Evolutionary conservation across 257 asterid species (phyloP), one percentile per base, ranked within the genome.

Genomic region (Solanum rostratum): DNA sequence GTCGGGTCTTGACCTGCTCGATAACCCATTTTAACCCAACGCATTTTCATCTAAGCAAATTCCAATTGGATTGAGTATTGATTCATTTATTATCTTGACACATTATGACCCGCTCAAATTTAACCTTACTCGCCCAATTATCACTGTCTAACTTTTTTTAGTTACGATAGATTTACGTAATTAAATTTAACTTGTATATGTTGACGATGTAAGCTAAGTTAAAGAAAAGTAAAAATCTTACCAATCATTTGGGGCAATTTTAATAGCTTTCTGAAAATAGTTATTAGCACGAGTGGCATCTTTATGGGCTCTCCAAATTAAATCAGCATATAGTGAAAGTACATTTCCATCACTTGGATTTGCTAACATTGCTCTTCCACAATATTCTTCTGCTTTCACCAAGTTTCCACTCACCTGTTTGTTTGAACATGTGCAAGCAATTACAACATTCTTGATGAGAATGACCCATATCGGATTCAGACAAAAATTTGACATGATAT

Each of bases 301-400:
- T 11, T 82, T 53, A 16, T 89, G 82, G 1, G 79, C 43, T 46
- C 82, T 79, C 96, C 94, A 90, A 73, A 90, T 86, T 81, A 92
- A 62, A 60, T 89, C 90, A 19, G 92, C 96, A 85, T 92, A 91
- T 2, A 89, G 24, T 22, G 92, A 87, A 11, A 92, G 69, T 1
- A 85, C 84, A 85, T 74, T 82, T 30, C 88, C 96, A 80, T 91
- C 91, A 54, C 52, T 81, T 1, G 93, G 91, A 41, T 83, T 85
- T 41, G 85, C 92, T 84, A 91, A 69, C 18, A 92, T 62, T 79
- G 96, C 93, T 89, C 94, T 90, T 66, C 85, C 92, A 87, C 88
- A 90, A 13, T 91, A 91, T 80, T 88, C 92, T 84, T 92, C 91
- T 4, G 93, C 94, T 84, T 83, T 90, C 15, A 30, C 78, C 2